These are phyloP conservation scores for Xylariaceae sp. DNA, from an alignment of 2,329 filamentous ascomycete genomes.

Conservation along the genomic window DNA sequence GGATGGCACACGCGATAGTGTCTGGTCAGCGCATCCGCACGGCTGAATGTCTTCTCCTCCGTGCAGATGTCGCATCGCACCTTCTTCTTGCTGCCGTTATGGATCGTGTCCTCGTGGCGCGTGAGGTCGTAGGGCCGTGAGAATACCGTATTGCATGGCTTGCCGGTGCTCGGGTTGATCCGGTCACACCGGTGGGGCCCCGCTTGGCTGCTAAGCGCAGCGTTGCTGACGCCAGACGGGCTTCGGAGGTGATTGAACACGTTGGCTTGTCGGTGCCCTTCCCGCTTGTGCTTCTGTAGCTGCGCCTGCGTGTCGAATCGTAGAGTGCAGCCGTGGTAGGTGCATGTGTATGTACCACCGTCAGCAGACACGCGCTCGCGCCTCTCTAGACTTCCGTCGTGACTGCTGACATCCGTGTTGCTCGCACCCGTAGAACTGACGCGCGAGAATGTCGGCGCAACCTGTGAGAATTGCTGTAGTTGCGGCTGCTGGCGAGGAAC, in stretches of 20 bases:
- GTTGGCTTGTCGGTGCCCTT: constrained; percentile 77
- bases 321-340: constrained; percentile 82
- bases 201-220: constrained; percentile 74
- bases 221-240: constrained; percentile 37
- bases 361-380: constrained; percentile 66
- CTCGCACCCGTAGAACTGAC: constrained; percentile 42
- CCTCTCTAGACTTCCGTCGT: constrained; percentile 37
- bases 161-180: constrained; percentile 90
- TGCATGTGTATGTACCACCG: constrained; percentile 90
- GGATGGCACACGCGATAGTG: constrained; percentile 95
- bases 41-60: constrained; percentile 94
- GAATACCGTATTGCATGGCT: constrained; percentile 91
- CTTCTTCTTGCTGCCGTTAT: constrained; percentile 91
- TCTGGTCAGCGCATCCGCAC: constrained; percentile 87
- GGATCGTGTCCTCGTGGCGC: constrained; percentile 93
- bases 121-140: constrained; percentile 95
- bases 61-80: constrained; percentile 88
- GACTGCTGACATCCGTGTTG: constrained; percentile 33
- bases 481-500: constrained; percentile 35
- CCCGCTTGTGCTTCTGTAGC: constrained; percentile 92
- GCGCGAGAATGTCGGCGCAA: constrained; percentile 36
- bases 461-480: constrained; percentile 35
- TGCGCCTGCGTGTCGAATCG: constrained; percentile 84
- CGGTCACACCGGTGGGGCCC: constrained; percentile 90
- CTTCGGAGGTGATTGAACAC: constrained; percentile 38